A percentile compares a stretch with the other conserved stretches of the same genome.
These are phyloP conservation scores for Macadamia tetraphylla DNA, from an alignment of 164 flowering plant species.

Conservation along the genomic window DNA sequence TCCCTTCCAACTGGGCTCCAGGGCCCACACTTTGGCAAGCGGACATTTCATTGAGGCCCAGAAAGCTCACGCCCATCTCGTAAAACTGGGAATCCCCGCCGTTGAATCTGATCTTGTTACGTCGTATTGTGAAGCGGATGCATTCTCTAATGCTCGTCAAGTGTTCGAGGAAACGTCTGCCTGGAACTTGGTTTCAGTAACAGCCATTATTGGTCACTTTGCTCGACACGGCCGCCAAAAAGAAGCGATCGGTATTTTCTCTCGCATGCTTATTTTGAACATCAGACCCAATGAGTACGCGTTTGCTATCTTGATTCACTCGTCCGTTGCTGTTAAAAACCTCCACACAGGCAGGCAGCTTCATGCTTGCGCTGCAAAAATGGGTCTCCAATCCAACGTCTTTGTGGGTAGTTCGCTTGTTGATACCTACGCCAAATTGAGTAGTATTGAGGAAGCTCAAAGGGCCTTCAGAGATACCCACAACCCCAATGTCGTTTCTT, in stretches of 20 bases:
- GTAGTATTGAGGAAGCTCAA: conserved; percentile 42
- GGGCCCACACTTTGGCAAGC: conserved; percentile 5
- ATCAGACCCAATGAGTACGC: conserved; percentile 68
- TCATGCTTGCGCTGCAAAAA: conserved; percentile 50
- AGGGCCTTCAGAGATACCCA: conserved; percentile 54
- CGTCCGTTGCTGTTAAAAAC: conserved; percentile 31
- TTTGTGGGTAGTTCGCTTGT: conserved; percentile 64
- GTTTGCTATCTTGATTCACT: conserved; percentile 50
- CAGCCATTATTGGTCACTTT: conserved; percentile 42
- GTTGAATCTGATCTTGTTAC: conserved; percentile 8
- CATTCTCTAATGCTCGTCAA: conserved; percentile 27
- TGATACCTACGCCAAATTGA: conserved; percentile 53
- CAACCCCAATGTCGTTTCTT: conserved; percentile 68
- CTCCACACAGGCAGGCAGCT: conserved; percentile 42
- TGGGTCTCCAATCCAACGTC: conserved; percentile 52
- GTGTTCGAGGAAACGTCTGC: conserved; percentile 52
- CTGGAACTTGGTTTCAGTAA: conserved; percentile 48
- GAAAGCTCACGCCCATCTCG: conserved; percentile 20
- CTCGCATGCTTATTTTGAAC: conserved; percentile 36
- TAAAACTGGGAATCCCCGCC: conserved; percentile 18
- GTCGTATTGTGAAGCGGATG: conserved; percentile 10
- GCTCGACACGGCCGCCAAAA: conserved; percentile 28
- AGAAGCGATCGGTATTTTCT: conserved; percentile 48
- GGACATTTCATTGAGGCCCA: conserved; percentile 12
- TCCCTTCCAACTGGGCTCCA: conserved; percentile 4